These are phyloP conservation scores for Candida boleticola DNA, from an alignment of 805 yeast genomes.

Conservation along the genomic window DNA sequence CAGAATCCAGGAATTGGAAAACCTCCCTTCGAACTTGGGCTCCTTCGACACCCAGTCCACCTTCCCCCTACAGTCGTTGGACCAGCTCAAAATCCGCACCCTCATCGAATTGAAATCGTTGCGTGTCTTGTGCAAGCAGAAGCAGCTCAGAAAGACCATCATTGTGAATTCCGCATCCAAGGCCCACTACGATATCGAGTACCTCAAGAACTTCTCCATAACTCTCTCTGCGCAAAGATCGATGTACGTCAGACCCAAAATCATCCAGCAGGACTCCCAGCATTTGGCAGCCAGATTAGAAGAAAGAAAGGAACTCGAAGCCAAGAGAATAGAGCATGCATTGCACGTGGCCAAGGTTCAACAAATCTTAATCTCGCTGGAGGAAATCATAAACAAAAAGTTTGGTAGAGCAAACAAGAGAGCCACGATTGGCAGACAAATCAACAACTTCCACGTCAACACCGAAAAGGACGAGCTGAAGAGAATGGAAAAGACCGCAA, in stretches of 20 bases:
- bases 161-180: constrained; percentile 52
- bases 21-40: constrained; percentile 68
- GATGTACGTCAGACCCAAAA: constrained; percentile 63
- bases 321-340: constrained; percentile 45
- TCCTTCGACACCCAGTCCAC: constrained; percentile 34
- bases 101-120: constrained; percentile 69
- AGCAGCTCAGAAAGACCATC: constrained; percentile 61
- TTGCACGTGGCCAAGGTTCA: constrained; percentile 50
- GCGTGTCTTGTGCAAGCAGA: constrained; percentile 65
- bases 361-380: constrained; percentile 27
- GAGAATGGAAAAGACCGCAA: constrained; percentile 76
- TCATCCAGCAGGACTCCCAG: constrained; percentile 72
- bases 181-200: constrained; percentile 54
- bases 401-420: constrained; percentile 23
- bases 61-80: constrained; percentile 22
- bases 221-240: constrained; percentile 69
- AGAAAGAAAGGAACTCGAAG: constrained; percentile 64
- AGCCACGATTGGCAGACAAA: constrained; percentile 28
- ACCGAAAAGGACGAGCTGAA: constrained; percentile 75
- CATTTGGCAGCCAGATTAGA: constrained; percentile 73
- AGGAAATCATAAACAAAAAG: constrained; percentile 18
- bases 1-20: constrained; percentile 61
- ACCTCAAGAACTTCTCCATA: constrained; percentile 51
- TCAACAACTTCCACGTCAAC: constrained; percentile 49
- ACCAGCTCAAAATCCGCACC: constrained; percentile 61